Percentiles rank a stretch among this genome's conserved stretches.
phyloP scores from a whole-genome alignment of 2,329 filamentous ascomycete genomes.

The Dactylellina leptospora region DNA sequence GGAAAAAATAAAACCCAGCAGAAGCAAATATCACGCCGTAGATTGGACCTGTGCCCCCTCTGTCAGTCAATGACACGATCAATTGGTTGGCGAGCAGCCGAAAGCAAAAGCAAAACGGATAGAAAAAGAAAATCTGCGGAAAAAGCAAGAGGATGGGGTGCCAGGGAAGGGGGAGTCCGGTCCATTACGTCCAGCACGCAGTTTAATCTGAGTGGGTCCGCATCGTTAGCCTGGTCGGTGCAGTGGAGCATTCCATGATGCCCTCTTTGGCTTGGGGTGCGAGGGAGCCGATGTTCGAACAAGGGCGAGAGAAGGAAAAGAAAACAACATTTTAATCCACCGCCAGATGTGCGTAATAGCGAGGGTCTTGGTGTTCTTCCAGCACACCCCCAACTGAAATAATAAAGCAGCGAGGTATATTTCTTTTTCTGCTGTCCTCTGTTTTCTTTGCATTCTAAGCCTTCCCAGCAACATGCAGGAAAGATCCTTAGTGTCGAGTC shows the following conservation, averaged over 20 bases:
- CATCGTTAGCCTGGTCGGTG: conserved; percentile 37
- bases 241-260: conserved; percentile 49
- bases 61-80: conserved; percentile 50
- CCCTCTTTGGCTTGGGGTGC: conserved; percentile 47
- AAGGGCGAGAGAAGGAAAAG: conserved; percentile 36
- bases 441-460: conserved; percentile 39
- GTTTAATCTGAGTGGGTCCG: conserved; percentile 47
- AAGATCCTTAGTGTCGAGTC: neutral
- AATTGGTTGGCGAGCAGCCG: conserved; percentile 50
- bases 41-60: conserved; percentile 20
- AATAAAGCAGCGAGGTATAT: no score
- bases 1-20: conserved; percentile 28
- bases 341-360: conserved; percentile 49
- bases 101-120: conserved; percentile 13
- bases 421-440: neutral
- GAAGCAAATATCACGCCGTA: conserved; percentile 1
- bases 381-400: conserved; percentile 24
- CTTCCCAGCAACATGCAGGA: conserved; percentile 3
- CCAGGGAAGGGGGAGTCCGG: conserved; percentile 13
- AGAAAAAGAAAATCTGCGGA: conserved; percentile 30
- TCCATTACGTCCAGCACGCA: conserved; percentile 30
- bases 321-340: conserved; percentile 25
- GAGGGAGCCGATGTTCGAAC: conserved; percentile 52
- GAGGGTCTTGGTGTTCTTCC: conserved; percentile 22
- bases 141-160: neutral